Percentiles rank a stretch among this genome's conserved stretches.
Evolutionary conservation across 495 filamentous ascomycete genomes (phyloP).

Genomic region (Talaromyces stipitatus): DNA sequence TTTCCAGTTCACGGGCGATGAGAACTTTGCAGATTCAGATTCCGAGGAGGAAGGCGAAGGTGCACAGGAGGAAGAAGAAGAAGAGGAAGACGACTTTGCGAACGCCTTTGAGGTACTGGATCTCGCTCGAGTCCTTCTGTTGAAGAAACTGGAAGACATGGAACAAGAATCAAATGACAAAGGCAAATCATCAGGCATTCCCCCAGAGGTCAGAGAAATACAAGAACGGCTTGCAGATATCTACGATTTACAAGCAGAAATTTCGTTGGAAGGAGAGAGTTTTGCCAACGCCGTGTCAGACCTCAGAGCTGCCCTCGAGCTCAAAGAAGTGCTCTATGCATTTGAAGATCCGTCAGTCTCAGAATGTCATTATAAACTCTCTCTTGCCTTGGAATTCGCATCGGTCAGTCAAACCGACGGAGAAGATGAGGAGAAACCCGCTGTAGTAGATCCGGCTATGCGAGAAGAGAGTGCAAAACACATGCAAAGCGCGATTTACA

Average conservation of each 20-base stretch:
- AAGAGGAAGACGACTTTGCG: constrained; percentile 85
- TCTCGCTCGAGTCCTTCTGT: constrained; percentile 73
- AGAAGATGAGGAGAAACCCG: constrained; percentile 29
- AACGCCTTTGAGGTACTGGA: constrained; percentile 90
- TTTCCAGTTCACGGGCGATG: constrained; percentile 91
- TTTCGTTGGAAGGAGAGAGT: constrained; percentile 88
- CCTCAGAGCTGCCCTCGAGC: constrained; percentile 60
- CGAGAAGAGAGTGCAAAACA: constrained; percentile 68
- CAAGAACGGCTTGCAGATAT: constrained; percentile 84
- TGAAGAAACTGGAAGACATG: constrained; percentile 47
- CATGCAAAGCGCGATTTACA: constrained; percentile 76
- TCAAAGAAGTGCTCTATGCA: constrained; percentile 70
- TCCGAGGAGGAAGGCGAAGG: constrained; percentile 55
- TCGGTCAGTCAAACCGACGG: constrained; percentile 60
- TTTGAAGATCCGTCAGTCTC: constrained; percentile 74
- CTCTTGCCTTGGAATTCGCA: constrained; percentile 89
- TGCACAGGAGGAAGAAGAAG: constrained; percentile 45
- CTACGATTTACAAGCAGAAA: constrained; percentile 86
- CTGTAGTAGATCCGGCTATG: constrained; percentile 54
- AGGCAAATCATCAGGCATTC: constrained; percentile 44
- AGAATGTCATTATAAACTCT: constrained; percentile 93
- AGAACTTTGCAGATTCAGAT: constrained; percentile 75
- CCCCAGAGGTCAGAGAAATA: constrained; percentile 48
- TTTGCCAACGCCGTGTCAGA: constrained; percentile 78
- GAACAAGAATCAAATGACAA: constrained; percentile 39